A percentile compares a stretch with the other conserved stretches of the same genome.
Evolutionary conservation across 306 rosid genomes (phyloP).

Genomic region (Medicago ruthenica): DNA sequence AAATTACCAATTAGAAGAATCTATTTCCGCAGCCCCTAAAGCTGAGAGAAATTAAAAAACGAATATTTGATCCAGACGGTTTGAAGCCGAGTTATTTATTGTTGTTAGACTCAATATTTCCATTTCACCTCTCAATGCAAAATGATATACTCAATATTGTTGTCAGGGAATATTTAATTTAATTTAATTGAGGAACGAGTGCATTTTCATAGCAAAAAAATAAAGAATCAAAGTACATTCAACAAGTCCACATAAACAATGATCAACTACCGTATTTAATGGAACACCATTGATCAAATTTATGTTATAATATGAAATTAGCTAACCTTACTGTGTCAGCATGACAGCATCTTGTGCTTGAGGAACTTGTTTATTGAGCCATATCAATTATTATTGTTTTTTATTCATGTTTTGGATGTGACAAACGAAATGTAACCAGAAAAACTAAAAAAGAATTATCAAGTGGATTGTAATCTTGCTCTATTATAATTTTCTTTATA

Average conservation of each 20-base stretch:
- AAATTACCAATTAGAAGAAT: too few species aligned
- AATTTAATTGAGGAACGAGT: not conserved
- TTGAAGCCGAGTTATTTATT: too few species aligned
- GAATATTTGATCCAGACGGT: too few species aligned
- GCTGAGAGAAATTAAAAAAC: too few species aligned
- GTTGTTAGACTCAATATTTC: too few species aligned
- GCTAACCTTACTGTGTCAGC: slow-evolving; percentile 16
- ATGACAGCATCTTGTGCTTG: slow-evolving; percentile 43
- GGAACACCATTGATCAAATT: not conserved
- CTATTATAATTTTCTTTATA: slow-evolving; percentile 21
- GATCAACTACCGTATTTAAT: slow-evolving; percentile 2
- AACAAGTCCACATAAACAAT: slow-evolving; percentile 7
- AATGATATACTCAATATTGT: too few species aligned
- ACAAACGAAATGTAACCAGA: slow-evolving; percentile 22
- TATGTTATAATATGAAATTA: slow-evolving; percentile 26
- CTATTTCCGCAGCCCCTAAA: too few species aligned
- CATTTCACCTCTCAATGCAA: too few species aligned
- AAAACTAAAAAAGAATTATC: not conserved
- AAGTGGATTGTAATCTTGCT: slow-evolving; percentile 38
- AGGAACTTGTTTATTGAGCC: slow-evolving; percentile 32
- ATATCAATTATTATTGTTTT: slow-evolving; percentile 25
- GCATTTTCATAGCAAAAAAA: not conserved
- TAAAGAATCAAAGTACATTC: too few species aligned
- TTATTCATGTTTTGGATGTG: slow-evolving; percentile 6
- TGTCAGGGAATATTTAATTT: too few species aligned